Evolutionary conservation across 352 stramenopile genomes (phyloP), one percentile per base, ranked within the genome.

Genomic region (Phytophthora pistaciae): DNA sequence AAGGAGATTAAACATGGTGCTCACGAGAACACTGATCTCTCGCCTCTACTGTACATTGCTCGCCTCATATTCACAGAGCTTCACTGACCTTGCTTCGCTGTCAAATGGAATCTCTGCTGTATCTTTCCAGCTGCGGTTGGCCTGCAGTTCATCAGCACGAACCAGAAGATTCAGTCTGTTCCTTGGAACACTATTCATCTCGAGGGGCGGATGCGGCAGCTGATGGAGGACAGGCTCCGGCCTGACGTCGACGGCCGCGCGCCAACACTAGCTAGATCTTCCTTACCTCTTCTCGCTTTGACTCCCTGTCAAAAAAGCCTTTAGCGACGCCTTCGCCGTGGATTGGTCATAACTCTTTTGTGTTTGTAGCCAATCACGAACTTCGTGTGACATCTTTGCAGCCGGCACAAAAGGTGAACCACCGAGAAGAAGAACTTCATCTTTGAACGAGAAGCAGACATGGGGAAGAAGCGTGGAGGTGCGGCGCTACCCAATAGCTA

Each of bases 401-500:
- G 40, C 52, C 27, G 20, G 4, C 14, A 20, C 29, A 27, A 60
- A 33, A 33, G 29, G 29, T 33, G 54, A 60, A 57, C 31, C 64
- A 38, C 16, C 27, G 9, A 33, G 29, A 33, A 33, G 29, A 33
- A 46, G 63, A 64, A 70, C 63, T 59, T 65, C 56, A 56, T 29
- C 33, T 21, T 44, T 5, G 18, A n/a, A 7, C 56, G 5, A 5
- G 42, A 58, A 59, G 10, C 48, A 68, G 5, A 29, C 36, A 94
- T 94, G 87, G 85, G 55, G 40, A 94, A 87, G 74, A 94, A 94
- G 72, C 81, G 77, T 64, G 60, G 70, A 82, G 87, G 87, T 92
- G 33, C 49, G 68, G 31, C 29, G 3, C 25, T 29, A 29, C 25
- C 29, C 29, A 33, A 33, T 33, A 33, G 14, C 13, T 29, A 50